Base-by-base conservation (phyloP, 805 yeast genomes). In the Hanseniaspora taiwanica region DNA sequence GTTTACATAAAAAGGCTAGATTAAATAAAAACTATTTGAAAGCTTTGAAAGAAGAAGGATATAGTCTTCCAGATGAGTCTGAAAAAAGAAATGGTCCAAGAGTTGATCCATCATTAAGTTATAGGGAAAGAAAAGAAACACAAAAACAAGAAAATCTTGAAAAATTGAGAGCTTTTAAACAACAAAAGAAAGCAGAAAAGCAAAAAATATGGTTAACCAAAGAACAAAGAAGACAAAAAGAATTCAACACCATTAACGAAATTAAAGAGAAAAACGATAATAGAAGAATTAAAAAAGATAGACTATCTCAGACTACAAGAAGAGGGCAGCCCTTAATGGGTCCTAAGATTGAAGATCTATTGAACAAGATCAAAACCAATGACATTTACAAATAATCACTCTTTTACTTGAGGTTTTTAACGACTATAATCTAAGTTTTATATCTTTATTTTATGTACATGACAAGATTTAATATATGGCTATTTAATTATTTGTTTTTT, bases 261-360 rank as follows among this genome's bases (percentile, higher is more conserved):
- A 45, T 52, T 10, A 53, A 55, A 49, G 55, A 56, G 52, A 73
- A 63, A 44, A 66, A 58, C 52, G 63, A 52, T 33, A 54, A 56
- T 29, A 62, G 64, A 52, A 71, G 64, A 54, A 62, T 50, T 25
- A 71, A 69, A 48, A 63, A 69, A 21, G 66, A 70, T 43, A 55
- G 51, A 18, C 48, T 78, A 39, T 61, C 66, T 7, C 65, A 69
- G 43, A 76, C 65, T 45, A 87, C 94, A 1, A 66, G 67, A 50
- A 54, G 64, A 3, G 97, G 97, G 0, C 97, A 87, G 57, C 96
- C 96, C 2, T 60, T 74, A 35, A 83, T 87, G 89, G 95, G 85
- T 0, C 93, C 95, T 13, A 73, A 93, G 58, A 83, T 87, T 43
- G 78, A 75, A 42, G 73, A 76, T 49, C 63, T 87, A 35, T 65